Base-by-base conservation (phyloP, 2,329 filamentous ascomycete genomes). In the Colletotrichum aenigma region DNA sequence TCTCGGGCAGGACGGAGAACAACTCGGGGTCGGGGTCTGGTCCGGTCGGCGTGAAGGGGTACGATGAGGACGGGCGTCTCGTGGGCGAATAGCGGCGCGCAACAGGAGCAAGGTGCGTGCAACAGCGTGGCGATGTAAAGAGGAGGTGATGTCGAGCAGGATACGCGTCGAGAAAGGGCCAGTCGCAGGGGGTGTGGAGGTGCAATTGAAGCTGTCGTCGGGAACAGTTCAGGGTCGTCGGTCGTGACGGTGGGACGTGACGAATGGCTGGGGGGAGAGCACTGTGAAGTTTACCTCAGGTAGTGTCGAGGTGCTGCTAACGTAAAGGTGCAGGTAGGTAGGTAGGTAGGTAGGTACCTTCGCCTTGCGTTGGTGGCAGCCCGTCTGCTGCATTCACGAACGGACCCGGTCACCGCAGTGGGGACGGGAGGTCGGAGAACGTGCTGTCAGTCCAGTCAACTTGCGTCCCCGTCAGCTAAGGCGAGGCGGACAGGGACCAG, bases 201-300 rank as follows among this genome's bases (percentile, higher is more conserved):
- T 34, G 62, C 73, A 67, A 67, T 72, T 75, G 73, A 75, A 61
- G 62, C 69, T 56, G 69, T 32, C 21, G 43, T 43, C n/a, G 62
- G 61, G 16, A 13, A 16, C 30, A 43, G 48, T 43, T 64, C 55
- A 62, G 38, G 36, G 52, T 71, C 55, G 60, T 52, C 30, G 52
- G 38, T 43, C 24, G 68, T 34, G 58, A 52, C 43, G n/a, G 43
- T 36, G n/a, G 56, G 28, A 61, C 18, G 67, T 28, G 36, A 62
- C 30, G 34, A 24, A 58, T 64, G 69, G 69, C 62, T 75, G 62
- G 68, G 61, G 52, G 28, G 10, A 30, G 48, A 52, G 43, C n/a
- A 52, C n/a, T 13, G 43, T 52, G 38, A 30, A 24, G 26, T 43
- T 30, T 24, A 28, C 26, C 28, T 15, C 21, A n/a, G 26, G 16